These are phyloP conservation scores for Boletus speciosus DNA, from an alignment of 768 basidiomycete species.

Conservation along the genomic window DNA sequence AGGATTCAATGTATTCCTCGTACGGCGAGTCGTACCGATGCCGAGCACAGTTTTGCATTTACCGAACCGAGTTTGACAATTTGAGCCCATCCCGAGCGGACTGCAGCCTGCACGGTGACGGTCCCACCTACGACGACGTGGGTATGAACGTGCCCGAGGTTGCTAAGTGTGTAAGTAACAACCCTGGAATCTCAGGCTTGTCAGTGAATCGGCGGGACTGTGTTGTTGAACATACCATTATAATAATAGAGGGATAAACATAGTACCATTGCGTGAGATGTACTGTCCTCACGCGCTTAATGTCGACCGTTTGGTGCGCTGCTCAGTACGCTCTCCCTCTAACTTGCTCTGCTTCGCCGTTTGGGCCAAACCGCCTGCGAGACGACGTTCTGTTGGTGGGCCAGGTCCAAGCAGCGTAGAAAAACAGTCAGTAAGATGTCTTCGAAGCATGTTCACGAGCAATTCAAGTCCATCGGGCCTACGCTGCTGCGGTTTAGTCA, in stretches of 20 bases:
- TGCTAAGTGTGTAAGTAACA: background rate
- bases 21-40: background rate
- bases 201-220: constrained; percentile 3
- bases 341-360: background rate
- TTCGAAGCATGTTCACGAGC: too few relatives aligned
- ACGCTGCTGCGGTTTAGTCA: too few relatives aligned
- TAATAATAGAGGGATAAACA: background rate
- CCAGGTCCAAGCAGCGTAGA: too few relatives aligned
- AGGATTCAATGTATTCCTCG: background rate
- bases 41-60: background rate
- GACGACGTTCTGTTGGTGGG: too few relatives aligned
- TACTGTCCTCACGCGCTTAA: background rate
- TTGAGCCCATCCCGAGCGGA: too few relatives aligned
- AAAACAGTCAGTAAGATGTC: too few relatives aligned
- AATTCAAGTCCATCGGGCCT: too few relatives aligned
- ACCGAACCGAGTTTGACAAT: too few relatives aligned
- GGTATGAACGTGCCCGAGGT: background rate
- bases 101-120: background rate
- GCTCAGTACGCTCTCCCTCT: background rate
- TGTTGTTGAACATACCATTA: background rate
- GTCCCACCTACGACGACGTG: background rate
- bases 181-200: constrained; percentile 13
- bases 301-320: too few relatives aligned
- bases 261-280: background rate
- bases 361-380: too few relatives aligned